phyloP scores from a whole-genome alignment of 192 early-diverging fungal species.

The Coemansia sp. region DNA sequence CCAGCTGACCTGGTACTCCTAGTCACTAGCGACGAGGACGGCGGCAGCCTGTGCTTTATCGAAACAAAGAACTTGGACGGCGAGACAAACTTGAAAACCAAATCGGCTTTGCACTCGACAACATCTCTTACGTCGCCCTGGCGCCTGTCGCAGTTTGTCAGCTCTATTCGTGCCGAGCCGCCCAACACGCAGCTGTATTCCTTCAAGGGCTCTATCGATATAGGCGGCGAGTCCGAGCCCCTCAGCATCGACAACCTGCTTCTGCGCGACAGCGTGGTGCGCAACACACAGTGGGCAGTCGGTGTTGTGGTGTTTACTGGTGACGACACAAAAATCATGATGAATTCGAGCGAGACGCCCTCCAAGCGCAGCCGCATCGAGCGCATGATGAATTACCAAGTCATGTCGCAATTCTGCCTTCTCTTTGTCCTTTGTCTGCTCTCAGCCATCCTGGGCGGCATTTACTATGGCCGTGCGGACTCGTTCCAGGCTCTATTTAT shows the following conservation, averaged over 20 bases:
- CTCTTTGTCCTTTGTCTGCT: slow-evolving; percentile 71
- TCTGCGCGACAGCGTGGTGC: slow-evolving; percentile 85
- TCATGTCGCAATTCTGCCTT: slow-evolving; percentile 75
- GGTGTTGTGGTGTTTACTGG: slow-evolving; percentile 89
- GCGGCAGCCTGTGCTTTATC: slow-evolving; percentile 84
- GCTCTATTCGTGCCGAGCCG: slow-evolving; percentile 76
- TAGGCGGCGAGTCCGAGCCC: slow-evolving; percentile 54
- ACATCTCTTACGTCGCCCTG: slow-evolving; percentile 52
- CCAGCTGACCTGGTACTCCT: slow-evolving; percentile 92
- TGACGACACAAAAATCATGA: slow-evolving; percentile 93
- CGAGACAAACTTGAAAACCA: slow-evolving; percentile 95
- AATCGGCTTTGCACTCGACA: slow-evolving; percentile 64
- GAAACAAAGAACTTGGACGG: slow-evolving; percentile 99
- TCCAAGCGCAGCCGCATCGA: slow-evolving; percentile 90
- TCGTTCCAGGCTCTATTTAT: slow-evolving; percentile 52
- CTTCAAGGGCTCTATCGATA: slow-evolving; percentile 66
- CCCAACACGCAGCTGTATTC: slow-evolving; percentile 87
- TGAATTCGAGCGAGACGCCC: slow-evolving; percentile 90
- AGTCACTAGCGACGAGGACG: slow-evolving; percentile 76
- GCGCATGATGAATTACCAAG: slow-evolving; percentile 87
- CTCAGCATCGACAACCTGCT: slow-evolving; percentile 77
- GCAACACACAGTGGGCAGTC: slow-evolving; percentile 89
- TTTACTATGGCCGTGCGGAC: slow-evolving; percentile 55
- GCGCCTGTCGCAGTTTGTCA: slow-evolving; percentile 58
- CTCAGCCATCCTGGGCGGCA: slow-evolving; percentile 60